Evolutionary conservation across 139 green algal genomes (phyloP), one percentile per base, ranked within the genome.

Genomic region (Coccomyxa sp.): DNA sequence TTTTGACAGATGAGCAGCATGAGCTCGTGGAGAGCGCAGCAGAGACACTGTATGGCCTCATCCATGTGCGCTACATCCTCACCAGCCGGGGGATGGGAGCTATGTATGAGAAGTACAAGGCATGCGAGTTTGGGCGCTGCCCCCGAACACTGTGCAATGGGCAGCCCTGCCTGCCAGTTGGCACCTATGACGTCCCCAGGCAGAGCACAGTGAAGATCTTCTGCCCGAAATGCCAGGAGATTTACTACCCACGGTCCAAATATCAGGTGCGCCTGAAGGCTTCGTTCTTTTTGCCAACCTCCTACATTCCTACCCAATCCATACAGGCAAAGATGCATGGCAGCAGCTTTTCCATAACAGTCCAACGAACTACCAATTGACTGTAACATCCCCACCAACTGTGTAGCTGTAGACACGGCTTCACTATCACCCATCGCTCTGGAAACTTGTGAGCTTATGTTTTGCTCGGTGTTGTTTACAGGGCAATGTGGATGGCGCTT

Each of bases 11-110:
- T 57, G 91, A 93, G 82, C 93, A 96, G 90, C 92, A 96, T 82
- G 93, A 96, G 88, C 67, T 98, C 82, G 92, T 99, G n/a, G 96
- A 99, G 87, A 93, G 86, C 80, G 96, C 96, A 30, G 96, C 96
- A 9, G 96, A 99, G 85, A 93, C 97, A 88, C 89, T 99, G 63
- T 99, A 99, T 84, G 96, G 96, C 67, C 92, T 99, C 58, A 98
- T 99, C 77, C 96, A 99, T 83, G 96, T 95, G 17, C 88, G 96
- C 82, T 71, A 94, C 87, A 97, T 98, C 77, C 86, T 99, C 14
- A 98, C 96, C 1, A 87, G 86, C 13, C 87, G 95, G 45, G 96
- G 92, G 57, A 87, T 91, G 87, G 83, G 66, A 38, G 87, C 90
- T 21, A 96, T 98, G 95, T 86, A 95, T 66, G 96, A 99, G 57